phyloP scores from a whole-genome alignment of 73 alveolate species.

The Paramecium bursaria region DNA sequence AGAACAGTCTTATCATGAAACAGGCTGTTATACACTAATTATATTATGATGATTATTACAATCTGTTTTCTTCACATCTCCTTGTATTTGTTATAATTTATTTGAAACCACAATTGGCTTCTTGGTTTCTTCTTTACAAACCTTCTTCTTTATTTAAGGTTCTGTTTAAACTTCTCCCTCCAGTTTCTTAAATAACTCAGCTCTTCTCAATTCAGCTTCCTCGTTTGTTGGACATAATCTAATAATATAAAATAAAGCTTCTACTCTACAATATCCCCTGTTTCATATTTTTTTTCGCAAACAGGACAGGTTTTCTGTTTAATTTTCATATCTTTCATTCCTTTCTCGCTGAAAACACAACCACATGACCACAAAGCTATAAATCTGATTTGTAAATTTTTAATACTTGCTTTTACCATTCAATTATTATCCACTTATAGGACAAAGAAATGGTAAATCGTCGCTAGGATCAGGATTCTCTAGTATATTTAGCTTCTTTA shows the following conservation, averaged over 20 bases:
- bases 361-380: conserved; percentile 91
- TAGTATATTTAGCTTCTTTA: conserved; percentile 77
- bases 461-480: conserved; percentile 73
- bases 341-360: conserved; percentile 80
- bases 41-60: neutral
- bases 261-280: conserved; percentile 58
- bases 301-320: conserved; percentile 63
- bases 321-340: conserved; percentile 78
- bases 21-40: conserved; percentile 55
- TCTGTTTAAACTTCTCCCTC: conserved; percentile 3
- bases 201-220: conserved; percentile 62
- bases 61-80: neutral
- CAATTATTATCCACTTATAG: conserved; percentile 79
- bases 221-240: conserved; percentile 64
- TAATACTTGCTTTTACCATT: conserved; percentile 77
- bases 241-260: neutral
- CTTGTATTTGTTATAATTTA: neutral
- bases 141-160: conserved; percentile 57
- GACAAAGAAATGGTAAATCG: conserved; percentile 72
- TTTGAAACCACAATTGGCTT: neutral
- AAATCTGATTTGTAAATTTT: conserved; percentile 72
- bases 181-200: conserved; percentile 21
- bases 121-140: conserved; percentile 19
- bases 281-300: conserved; percentile 42
- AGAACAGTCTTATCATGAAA: conserved; percentile 51